Evolutionary conservation across 306 rosid species (phyloP).

Genomic region (Vigna trinervia): DNA sequence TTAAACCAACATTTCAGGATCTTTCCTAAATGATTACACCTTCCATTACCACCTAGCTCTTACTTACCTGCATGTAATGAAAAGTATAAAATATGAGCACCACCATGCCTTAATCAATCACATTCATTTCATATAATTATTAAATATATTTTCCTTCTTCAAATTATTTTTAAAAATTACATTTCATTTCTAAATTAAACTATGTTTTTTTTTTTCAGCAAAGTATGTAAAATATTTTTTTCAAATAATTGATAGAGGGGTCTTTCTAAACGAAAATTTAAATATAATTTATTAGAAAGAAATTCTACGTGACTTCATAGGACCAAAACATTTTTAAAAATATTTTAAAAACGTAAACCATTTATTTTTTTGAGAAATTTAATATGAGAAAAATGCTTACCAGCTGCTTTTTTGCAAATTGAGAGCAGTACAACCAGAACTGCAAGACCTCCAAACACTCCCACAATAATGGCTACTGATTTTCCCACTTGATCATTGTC

Average conservation of each 20-base stretch:
- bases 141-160: too few relatives aligned
- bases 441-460: slow-evolving; percentile 71
- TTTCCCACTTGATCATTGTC: slow-evolving; percentile 73
- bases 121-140: neutral
- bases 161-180: too few relatives aligned
- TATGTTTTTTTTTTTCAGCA: too few relatives aligned
- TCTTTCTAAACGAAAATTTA: too few relatives aligned
- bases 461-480: slow-evolving; percentile 85
- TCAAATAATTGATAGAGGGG: too few relatives aligned
- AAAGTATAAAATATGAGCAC: slow-evolving; percentile 10
- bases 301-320: too few relatives aligned
- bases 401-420: slow-evolving; percentile 75
- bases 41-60: slow-evolving; percentile 34
- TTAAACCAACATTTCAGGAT: slow-evolving; percentile 45
- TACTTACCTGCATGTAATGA: slow-evolving; percentile 52
- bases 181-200: too few relatives aligned
- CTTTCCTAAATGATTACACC: slow-evolving; percentile 43
- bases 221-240: too few relatives aligned
- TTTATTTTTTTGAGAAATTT: too few relatives aligned
- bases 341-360: too few relatives aligned
- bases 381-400: slow-evolving; percentile 37
- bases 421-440: slow-evolving; percentile 86
- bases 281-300: too few relatives aligned
- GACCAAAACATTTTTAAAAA: too few relatives aligned
- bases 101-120: slow-evolving; percentile 23